Percentiles rank a stretch among this genome's conserved stretches.
These are phyloP conservation scores for Hanseniaspora thailandica DNA, from an alignment of 805 yeast genomes.

Conservation along the genomic window DNA sequence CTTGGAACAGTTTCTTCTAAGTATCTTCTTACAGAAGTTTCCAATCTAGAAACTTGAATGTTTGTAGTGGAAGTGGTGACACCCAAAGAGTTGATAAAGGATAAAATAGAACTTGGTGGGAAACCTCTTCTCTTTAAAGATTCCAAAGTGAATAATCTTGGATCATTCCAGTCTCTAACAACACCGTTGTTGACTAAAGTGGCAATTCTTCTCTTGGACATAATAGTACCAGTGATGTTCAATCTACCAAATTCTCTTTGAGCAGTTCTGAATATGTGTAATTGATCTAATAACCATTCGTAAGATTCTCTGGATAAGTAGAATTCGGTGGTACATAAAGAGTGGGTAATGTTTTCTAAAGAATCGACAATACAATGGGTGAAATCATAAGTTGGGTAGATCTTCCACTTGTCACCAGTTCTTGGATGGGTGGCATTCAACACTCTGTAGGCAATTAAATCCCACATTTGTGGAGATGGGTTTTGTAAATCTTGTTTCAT, in stretches of 20 bases:
- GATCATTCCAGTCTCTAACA: constrained; percentile 98
- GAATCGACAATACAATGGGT: constrained; percentile 98
- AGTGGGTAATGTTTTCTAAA: constrained; percentile 89
- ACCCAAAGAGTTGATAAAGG: constrained; percentile 88
- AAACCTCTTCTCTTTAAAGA: constrained; percentile 94
- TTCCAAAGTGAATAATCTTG: constrained; percentile 87
- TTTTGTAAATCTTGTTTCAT: constrained; percentile 88
- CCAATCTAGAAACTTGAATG: constrained; percentile 83
- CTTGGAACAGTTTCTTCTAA: constrained; percentile 89
- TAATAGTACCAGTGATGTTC: constrained; percentile 83
- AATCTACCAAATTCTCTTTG: constrained; percentile 97
- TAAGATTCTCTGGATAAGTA: constrained; percentile 84
- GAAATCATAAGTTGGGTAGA: constrained; percentile 96
- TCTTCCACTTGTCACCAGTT: constrained; percentile 95
- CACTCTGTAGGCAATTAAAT: constrained; percentile 91
- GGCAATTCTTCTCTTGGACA: constrained; percentile 93
- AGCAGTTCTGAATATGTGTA: constrained; percentile 93
- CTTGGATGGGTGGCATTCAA: constrained; percentile 87
- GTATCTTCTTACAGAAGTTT: constrained; percentile 73
- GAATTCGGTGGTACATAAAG: constrained; percentile 93
- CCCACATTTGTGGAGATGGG: constrained; percentile 99
- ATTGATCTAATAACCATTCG: constrained; percentile 95
- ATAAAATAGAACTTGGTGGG: constrained; percentile 94
- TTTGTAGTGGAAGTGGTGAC: constrained; percentile 89
- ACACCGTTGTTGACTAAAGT: constrained; percentile 67